phyloP scores from a whole-genome alignment of 2,329 filamentous ascomycete species.

The Trichophyton rubrum region DNA sequence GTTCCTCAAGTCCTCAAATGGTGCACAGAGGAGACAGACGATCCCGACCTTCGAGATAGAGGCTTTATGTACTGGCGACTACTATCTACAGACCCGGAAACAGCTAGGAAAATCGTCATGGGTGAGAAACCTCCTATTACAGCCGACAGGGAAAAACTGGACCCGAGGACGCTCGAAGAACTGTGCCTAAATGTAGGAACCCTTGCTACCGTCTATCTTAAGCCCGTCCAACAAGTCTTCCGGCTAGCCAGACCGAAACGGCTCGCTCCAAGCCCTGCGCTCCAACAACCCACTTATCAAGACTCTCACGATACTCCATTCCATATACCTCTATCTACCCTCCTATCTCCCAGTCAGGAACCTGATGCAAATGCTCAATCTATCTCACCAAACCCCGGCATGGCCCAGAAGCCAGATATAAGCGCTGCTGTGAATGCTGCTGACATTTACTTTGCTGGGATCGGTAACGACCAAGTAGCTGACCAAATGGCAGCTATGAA shows the following conservation, averaged over 20 bases:
- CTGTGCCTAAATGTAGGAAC: slow-evolving; percentile 96
- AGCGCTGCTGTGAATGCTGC: slow-evolving; percentile 68
- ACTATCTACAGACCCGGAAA: slow-evolving; percentile 77
- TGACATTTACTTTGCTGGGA: slow-evolving; percentile 74
- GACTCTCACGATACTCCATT: slow-evolving; percentile 23
- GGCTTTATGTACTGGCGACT: slow-evolving; percentile 99
- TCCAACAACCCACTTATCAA: slow-evolving; percentile 57
- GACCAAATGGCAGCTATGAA: slow-evolving; percentile 63
- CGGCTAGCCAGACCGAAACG: slow-evolving; percentile 69
- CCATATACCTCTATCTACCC: slow-evolving; percentile 13
- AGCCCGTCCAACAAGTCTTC: slow-evolving; percentile 95
- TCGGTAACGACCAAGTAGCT: slow-evolving; percentile 62
- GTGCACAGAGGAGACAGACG: slow-evolving; percentile 98
- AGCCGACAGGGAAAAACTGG: slow-evolving; percentile 87
- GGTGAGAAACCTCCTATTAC: slow-evolving; percentile 94
- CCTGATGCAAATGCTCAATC: slow-evolving; percentile 16
- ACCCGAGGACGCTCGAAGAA: slow-evolving; percentile 82
- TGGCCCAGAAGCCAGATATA: slow-evolving; percentile 38
- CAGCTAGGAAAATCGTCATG: slow-evolving; percentile 85
- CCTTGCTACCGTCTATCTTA: slow-evolving; percentile 91
- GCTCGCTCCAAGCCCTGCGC: slow-evolving; percentile 68
- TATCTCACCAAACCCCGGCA: slow-evolving; percentile 16
- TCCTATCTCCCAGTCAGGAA: slow-evolving; percentile 35
- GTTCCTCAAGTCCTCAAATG: slow-evolving; percentile 94
- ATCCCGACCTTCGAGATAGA: slow-evolving; percentile 86